Base-by-base conservation (phyloP, 2,329 filamentous ascomycete genomes). In the Talaromyces atroroseus region DNA sequence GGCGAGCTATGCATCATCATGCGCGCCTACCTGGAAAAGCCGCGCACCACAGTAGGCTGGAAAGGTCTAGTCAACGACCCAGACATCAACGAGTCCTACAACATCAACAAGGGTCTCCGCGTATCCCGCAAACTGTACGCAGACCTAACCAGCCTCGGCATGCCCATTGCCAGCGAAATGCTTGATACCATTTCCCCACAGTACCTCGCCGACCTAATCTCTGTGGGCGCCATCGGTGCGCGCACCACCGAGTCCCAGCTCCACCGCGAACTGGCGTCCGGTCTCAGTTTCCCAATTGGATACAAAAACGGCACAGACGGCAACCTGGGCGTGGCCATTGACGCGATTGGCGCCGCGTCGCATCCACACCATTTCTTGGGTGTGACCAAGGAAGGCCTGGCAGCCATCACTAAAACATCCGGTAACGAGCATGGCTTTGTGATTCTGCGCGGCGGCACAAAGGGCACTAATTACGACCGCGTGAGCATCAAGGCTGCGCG, bases 241-340 rank as follows among this genome's bases (percentile, higher is more conserved):
- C 85, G 94, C 63, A 99, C 94, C 45, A 99, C 94, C 50, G 94
- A 99, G 78, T 94, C 89, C 56, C 94, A 99, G 78, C 81, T 97
- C 63, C 94, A 99, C 78, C 88, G 94, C 61, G 94, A 99, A 78
- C 84, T 99, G 61, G 94, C 94, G 5, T 95, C 89, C 26, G 94
- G 94, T 65, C 82, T 97, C 54, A 95, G 90, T 57, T 97, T 96
- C 87, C 94, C 94, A 21, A 92, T 99, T 63, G 94, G 94, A 58
- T 99, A 96, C 87, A 99, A 99, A 85, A 99, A 99, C 76, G 94
- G 94, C 60, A 99, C 94, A 23, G 94, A 99, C 68, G 94, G 94
- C 44, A 90, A 88, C 65, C 79, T 99, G 56, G 85, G 84, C 26
- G 92, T 97, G 20, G 92, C 92, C 20, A 95, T 97, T 66, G 94